phyloP scores from a whole-genome alignment of 1,284 basidiomycete genomes.

The Pyrrhoderma noxium region DNA sequence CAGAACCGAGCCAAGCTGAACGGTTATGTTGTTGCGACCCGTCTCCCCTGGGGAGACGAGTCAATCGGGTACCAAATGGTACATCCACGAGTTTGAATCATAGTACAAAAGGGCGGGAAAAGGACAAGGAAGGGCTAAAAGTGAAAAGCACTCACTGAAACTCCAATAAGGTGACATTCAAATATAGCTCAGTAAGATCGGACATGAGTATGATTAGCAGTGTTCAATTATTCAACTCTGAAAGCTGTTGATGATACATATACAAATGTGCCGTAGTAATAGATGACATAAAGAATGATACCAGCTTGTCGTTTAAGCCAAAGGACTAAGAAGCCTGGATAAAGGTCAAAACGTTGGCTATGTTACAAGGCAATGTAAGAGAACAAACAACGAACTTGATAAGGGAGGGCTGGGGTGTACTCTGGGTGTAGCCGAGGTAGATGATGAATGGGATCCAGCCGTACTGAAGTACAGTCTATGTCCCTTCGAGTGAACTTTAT shows the following conservation, averaged over 20 bases:
- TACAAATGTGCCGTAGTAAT: slow-evolving; percentile 18
- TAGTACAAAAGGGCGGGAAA: slow-evolving; percentile 23
- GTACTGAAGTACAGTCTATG: slow-evolving; percentile 80
- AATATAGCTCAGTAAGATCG: neutral
- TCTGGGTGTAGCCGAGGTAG: slow-evolving; percentile 84
- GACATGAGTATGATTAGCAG: slow-evolving; percentile 24
- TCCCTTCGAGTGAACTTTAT: too few species aligned
- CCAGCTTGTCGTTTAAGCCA: slow-evolving; percentile 51
- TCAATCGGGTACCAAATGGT: slow-evolving; percentile 21
- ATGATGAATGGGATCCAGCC: slow-evolving; percentile 94
- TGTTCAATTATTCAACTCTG: slow-evolving; percentile 17
- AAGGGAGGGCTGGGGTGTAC: slow-evolving; percentile 85
- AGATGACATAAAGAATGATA: slow-evolving; percentile 22
- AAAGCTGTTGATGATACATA: slow-evolving; percentile 26
- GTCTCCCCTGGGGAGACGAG: slow-evolving; percentile 1
- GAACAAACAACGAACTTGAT: slow-evolving; percentile 67
- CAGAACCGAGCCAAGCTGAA: slow-evolving; percentile 41
- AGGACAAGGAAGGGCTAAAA: slow-evolving; percentile 4
- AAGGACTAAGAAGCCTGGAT: slow-evolving; percentile 79
- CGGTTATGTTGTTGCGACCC: slow-evolving; percentile 39
- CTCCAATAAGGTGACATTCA: neutral
- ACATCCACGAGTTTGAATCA: slow-evolving; percentile 72
- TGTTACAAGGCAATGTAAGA: neutral
- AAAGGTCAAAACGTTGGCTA: neutral
- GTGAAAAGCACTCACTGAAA: neutral